A percentile compares a stretch with the other conserved stretches of the same genome.
Evolutionary conservation across 2,329 filamentous ascomycete species (phyloP).

Genomic region (Hymenoscyphus fructigenus): DNA sequence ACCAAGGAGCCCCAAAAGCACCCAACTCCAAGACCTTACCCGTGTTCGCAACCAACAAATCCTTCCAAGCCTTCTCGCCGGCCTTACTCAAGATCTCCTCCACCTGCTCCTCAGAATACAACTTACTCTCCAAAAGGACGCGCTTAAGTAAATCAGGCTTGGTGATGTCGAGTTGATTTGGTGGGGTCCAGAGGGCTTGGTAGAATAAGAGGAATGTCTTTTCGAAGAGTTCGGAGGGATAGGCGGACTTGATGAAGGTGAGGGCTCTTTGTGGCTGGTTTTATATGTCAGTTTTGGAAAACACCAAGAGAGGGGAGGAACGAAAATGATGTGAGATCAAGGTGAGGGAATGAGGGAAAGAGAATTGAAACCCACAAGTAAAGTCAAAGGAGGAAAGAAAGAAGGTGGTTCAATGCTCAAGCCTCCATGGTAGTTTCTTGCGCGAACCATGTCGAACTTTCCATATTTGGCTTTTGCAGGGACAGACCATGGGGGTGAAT

Average conservation of each 20-base stretch:
- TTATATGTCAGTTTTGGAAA: conserved; percentile 28
- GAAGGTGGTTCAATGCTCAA: conserved; percentile 43
- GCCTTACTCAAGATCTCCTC: conserved; percentile 54
- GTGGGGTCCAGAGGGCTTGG: conserved; percentile 60
- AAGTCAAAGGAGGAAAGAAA: conserved; percentile 55
- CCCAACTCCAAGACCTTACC: conserved; percentile 61
- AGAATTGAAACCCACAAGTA: conserved; percentile 43
- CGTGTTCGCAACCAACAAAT: conserved; percentile 57
- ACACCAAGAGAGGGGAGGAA: no score
- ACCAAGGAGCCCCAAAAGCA: conserved; percentile 73
- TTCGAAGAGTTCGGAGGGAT: conserved; percentile 50
- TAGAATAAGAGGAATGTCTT: conserved; percentile 56
- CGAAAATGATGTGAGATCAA: conserved; percentile 39
- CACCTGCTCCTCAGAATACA: conserved; percentile 53
- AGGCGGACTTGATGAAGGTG: conserved; percentile 62
- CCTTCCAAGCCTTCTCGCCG: conserved; percentile 49
- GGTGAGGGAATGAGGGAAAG: conserved; percentile 20
- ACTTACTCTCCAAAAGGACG: conserved; percentile 37
- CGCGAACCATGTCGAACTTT: conserved; percentile 47
- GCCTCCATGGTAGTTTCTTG: conserved; percentile 51
- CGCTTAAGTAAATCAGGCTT: conserved; percentile 53
- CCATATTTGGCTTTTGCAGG: conserved; percentile 65
- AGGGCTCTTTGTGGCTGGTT: conserved; percentile 63
- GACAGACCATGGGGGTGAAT: conserved; percentile 72
- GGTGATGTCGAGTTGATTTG: conserved; percentile 55